Evolutionary conservation across 2,329 filamentous ascomycete species (phyloP).

Genomic region (Zasmidium angulare): DNA sequence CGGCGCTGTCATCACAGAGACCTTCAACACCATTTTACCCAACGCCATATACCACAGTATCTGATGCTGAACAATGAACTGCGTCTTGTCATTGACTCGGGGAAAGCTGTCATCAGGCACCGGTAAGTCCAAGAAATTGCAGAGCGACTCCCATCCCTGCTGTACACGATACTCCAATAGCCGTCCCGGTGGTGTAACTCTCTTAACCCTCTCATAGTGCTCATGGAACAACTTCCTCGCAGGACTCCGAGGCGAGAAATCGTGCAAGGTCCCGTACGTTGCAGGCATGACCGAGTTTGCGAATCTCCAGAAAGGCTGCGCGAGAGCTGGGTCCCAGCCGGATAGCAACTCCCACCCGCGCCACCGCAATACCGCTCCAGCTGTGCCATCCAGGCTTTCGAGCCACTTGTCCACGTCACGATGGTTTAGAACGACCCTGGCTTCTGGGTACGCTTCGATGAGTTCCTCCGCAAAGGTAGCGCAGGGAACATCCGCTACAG

Average conservation of each 20-base stretch:
- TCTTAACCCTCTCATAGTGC: slow-evolving; percentile 22
- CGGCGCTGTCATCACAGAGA: slow-evolving; percentile 6
- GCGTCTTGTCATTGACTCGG: slow-evolving; percentile 11
- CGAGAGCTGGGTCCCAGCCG: slow-evolving; percentile 14
- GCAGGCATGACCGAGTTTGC: slow-evolving; percentile 12
- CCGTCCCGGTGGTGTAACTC: slow-evolving; percentile 23
- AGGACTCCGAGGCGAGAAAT: slow-evolving; percentile 10
- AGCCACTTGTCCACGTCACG: slow-evolving; percentile 31
- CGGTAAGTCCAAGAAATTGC: slow-evolving; percentile 27
- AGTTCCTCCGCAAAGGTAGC: slow-evolving; percentile 23
- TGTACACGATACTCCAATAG: slow-evolving; percentile 28
- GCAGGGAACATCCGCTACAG: slow-evolving; percentile 23
- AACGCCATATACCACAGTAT: slow-evolving; percentile 20
- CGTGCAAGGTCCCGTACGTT: slow-evolving; percentile 8
- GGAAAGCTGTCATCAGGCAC: slow-evolving; percentile 27
- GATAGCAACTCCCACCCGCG: slow-evolving; percentile 11
- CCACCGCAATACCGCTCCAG: slow-evolving; percentile 11
- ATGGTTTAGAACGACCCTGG: slow-evolving; percentile 23
- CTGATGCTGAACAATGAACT: slow-evolving; percentile 19
- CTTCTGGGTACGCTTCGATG: slow-evolving; percentile 31
- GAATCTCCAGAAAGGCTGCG: slow-evolving; percentile 13
- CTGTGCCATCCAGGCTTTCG: slow-evolving; percentile 12
- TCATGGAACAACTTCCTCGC: slow-evolving; percentile 10
- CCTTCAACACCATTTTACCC: slow-evolving; percentile 17
- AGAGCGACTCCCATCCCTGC: slow-evolving; percentile 32